phyloP scores from a whole-genome alignment of 2,329 filamentous ascomycete genomes.

The Exophiala aquamarina region DNA sequence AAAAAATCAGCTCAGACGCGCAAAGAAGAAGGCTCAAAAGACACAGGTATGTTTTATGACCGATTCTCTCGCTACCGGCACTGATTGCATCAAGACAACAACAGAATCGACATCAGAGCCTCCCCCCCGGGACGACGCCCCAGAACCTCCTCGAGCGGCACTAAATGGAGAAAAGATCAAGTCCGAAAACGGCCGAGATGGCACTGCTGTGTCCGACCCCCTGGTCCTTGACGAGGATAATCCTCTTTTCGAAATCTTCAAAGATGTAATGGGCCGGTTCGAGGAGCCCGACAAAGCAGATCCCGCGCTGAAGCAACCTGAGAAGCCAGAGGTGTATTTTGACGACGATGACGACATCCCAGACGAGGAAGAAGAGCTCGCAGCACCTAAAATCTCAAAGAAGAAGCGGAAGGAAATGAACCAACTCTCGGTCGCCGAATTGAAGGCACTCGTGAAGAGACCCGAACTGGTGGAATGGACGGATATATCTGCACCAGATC shows the following conservation, averaged over 20 bases:
- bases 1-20: constrained; percentile 91
- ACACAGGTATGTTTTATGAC: constrained; percentile 50
- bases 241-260: constrained; percentile 80
- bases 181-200: constrained; percentile 39
- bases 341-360: constrained; percentile 84
- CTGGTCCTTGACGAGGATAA: constrained; percentile 63
- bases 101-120: constrained; percentile 17
- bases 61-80: not conserved
- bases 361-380: constrained; percentile 72
- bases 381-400: constrained; percentile 76
- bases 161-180: constrained; percentile 16
- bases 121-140: constrained; percentile 11
- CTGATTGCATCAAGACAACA: constrained; percentile 18
- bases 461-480: constrained; percentile 98
- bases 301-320: constrained; percentile 62
- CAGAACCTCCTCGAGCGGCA: constrained; percentile 8
- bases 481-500: constrained; percentile 87
- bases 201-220: constrained; percentile 45
- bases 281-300: constrained; percentile 64
- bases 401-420: constrained; percentile 91
- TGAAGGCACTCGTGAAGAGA: constrained; percentile 87
- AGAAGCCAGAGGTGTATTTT: constrained; percentile 83
- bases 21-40: constrained; percentile 93
- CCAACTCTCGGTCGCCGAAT: constrained; percentile 89
- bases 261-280: constrained; percentile 79